phyloP scores from a whole-genome alignment of 2,329 filamentous ascomycete species.

The Beauveria varroae region DNA sequence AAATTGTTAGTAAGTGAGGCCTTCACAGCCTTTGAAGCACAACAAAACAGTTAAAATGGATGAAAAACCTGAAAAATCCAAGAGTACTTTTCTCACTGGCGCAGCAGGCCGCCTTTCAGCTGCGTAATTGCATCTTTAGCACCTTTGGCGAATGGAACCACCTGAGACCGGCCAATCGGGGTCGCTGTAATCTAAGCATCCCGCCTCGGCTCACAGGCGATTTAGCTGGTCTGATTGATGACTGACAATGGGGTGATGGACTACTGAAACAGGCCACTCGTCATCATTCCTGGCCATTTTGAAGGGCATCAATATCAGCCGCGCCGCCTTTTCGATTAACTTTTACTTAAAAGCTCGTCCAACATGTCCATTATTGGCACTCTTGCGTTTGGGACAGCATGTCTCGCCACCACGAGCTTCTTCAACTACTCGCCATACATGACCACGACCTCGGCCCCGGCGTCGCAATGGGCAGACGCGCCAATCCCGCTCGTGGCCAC shows the following conservation, averaged over 20 bases:
- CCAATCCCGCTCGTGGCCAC: slow-evolving; percentile 48
- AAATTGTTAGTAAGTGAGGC: too few relatives aligned
- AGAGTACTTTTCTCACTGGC: too few relatives aligned
- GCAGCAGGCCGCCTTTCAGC: neutral
- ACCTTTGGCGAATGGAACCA: too few relatives aligned
- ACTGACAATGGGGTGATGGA: neutral
- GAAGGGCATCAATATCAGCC: neutral
- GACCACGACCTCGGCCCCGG: slow-evolving; percentile 25
- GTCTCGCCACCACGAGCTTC: slow-evolving; percentile 24
- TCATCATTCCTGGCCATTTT: neutral
- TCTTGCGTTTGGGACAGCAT: slow-evolving; percentile 22
- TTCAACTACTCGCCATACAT: slow-evolving; percentile 28
- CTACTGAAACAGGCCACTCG: neutral
- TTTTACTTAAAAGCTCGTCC: slow-evolving; percentile 3
- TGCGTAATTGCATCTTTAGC: too few relatives aligned
- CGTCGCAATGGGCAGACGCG: slow-evolving; percentile 42
- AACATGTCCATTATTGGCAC: slow-evolving; percentile 18
- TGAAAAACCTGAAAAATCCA: neutral
- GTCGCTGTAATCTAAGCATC: slow-evolving; percentile 5
- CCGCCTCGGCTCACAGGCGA: neutral
- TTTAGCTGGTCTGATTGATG: neutral
- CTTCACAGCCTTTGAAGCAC: neutral
- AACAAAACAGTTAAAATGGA: neutral
- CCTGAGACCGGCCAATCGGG: neutral
- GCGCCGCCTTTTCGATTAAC: neutral